A percentile compares a stretch with the other conserved stretches of the same genome.
Evolutionary conservation across 768 basidiomycete species (phyloP).

Genomic region (Tylopilus balloui): DNA sequence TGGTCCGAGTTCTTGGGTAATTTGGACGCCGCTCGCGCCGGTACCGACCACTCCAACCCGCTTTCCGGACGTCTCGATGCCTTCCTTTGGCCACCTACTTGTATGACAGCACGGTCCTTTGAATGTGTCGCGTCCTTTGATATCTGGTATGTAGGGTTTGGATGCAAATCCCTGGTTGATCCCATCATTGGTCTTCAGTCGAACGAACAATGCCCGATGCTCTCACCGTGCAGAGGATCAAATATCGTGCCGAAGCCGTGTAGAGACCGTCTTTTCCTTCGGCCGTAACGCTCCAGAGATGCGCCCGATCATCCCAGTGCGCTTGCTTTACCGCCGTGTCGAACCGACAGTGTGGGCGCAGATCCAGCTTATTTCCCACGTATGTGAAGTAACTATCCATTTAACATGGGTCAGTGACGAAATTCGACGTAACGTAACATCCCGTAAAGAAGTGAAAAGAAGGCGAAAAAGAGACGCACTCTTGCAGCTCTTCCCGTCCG

Average conservation of each 20-base stretch:
- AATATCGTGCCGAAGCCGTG: constrained; percentile 2
- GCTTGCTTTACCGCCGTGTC: constrained; percentile 11
- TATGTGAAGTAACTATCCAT: constrained; percentile 4
- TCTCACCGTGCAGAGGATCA: constrained; percentile 11
- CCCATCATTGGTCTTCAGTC: not conserved
- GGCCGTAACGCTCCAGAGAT: constrained; percentile 10
- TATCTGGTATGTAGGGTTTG: constrained; percentile 11
- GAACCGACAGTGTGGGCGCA: constrained; percentile 13
- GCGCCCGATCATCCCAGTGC: constrained; percentile 11
- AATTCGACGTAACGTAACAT: too few relatives aligned
- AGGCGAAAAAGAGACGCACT: not conserved
- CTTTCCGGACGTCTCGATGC: constrained; percentile 4
- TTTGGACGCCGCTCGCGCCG: constrained; percentile 12
- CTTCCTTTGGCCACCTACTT: constrained; percentile 11
- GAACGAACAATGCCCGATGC: not conserved
- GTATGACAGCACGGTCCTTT: constrained; percentile 10
- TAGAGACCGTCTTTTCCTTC: constrained; percentile 3
- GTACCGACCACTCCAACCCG: constrained; percentile 15
- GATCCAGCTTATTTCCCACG: constrained; percentile 8
- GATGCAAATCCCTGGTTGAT: not conserved
- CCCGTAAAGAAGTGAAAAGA: too few relatives aligned
- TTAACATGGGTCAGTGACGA: too few relatives aligned
- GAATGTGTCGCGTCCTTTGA: constrained; percentile 11
- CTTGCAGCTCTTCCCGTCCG: constrained; percentile 4
- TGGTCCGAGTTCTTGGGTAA: constrained; percentile 12